Evolutionary conservation across 345 rosid genomes (phyloP).

Genomic region (Nephelium lappaceum): DNA sequence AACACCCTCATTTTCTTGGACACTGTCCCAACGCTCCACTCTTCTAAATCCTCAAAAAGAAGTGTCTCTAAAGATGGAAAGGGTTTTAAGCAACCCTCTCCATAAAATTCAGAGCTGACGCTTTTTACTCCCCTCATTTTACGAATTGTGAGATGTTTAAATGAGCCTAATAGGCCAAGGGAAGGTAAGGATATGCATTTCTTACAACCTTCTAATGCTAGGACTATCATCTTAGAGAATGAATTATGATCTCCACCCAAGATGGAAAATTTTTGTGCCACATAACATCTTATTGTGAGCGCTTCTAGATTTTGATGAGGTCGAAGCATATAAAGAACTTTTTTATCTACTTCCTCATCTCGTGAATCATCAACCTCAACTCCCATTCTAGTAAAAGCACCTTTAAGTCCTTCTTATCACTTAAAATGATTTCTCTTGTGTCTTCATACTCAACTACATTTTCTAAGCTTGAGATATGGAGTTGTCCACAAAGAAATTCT

Average conservation of each 20-base stretch:
- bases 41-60: background rate
- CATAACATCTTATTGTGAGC: background rate
- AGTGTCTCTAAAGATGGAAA: background rate
- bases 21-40: background rate
- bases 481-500: background rate
- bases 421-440: background rate
- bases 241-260: background rate
- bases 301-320: background rate
- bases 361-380: background rate
- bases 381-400: background rate
- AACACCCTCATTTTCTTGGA: background rate
- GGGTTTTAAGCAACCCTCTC: background rate
- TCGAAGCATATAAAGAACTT: background rate
- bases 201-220: background rate
- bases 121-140: background rate
- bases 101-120: background rate
- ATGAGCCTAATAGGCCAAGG: background rate
- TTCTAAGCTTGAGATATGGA: background rate
- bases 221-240: background rate
- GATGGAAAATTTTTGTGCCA: background rate
- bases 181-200: background rate
- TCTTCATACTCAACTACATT: background rate
- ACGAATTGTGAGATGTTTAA: background rate
- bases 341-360: background rate
- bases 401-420: background rate